Base-by-base conservation (phyloP, 352 stramenopile genomes). In the Phytopythium litorale region DNA sequence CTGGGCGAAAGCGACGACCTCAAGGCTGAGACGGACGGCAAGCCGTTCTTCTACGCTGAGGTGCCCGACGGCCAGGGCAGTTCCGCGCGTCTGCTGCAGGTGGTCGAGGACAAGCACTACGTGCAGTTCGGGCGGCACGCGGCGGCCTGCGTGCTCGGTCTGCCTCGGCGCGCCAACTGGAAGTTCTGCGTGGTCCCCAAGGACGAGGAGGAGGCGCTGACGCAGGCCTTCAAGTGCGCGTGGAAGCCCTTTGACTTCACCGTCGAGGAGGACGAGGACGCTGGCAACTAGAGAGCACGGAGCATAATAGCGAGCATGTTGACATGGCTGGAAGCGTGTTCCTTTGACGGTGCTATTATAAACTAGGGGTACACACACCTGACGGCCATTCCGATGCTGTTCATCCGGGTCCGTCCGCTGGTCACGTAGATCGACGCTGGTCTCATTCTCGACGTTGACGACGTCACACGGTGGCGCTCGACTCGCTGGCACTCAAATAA, bases 101-200 rank as follows among this genome's bases (percentile, higher is more conserved):
- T 78, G 28, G 83, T 92, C 18, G 72, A 89, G 30, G 81, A 72
- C 48, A 91, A 92, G 60, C 83, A 94, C 55, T 90, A 91, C 72
- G 85, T 94, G 65, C 82, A 92, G 62, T 94, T 94, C 71, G 85
- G 83, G 15, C 85, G 85, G 5, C 81, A 91, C 55, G 78, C 78
- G 4, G 75, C 76, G 0, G 73, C 83, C 33, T 87, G 72, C 40
- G 65, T 91, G 56, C 54, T 94, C 43, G 81, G 80, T 16, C 72
- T 87, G 64, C 85, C 85, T 4, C 78, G 80, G 3, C 78, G 82
- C 4, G 72, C 80, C 32, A 91, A 94, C 63, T 94, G 85, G 85
- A 92, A 92, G 72, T 89, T 82, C 60, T 94, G 85, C 48, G 85
- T 94, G 5, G 73, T 94, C 25, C 68, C 83, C 23, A 92, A 92